Evolutionary conservation across 139 green algal species (phyloP), one percentile per base, ranked within the genome.

Genomic region (Volvox africanus): DNA sequence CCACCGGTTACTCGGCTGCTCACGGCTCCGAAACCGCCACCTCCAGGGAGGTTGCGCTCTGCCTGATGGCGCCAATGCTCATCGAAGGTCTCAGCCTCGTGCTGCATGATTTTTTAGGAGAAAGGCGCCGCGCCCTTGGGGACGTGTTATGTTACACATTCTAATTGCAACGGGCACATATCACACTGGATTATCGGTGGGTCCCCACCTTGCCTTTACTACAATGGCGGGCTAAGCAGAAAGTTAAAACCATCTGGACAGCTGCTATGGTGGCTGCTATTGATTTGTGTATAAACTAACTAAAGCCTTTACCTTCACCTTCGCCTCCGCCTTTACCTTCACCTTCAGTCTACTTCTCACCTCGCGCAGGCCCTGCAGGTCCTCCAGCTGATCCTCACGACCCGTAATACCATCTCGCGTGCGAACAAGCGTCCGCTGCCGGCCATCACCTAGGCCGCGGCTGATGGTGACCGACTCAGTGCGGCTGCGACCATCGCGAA

Each of bases 401-500:
- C 90, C 90, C 1, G 75, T 89, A 19, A 83, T 13, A 22, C 36
- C 90, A 36, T 93, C 90, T 6, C 90, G 65, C 13, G 78, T 91
- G 50, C 90, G 80, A 12, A 77, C 84, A 30, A 91, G 80, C 55
- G 90, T 93, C n/a, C 89, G 88, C 65, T 86, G 44, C 22, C 87
- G 76, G 2, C 85, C 86, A 22, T 94, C 91, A 19, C 92, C 91
- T n/a, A 95, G 76, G 24, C 90, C 93, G 0, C 93, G 85, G 2
- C 87, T 67, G 26, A 95, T 93, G 5, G 90, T 93, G 71, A 95
- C 94, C 0, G 65, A 65, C 79, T 95, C 90, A 0, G 89, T 81
- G 24, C 93, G 92, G n/a, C 67, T 91, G 33, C 93, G 90, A 26
- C 90, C 93, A 67, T 95, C 93, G 12, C 92, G 92, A 17, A 94